These are phyloP conservation scores for Fusarium solani-melongenae DNA, from an alignment of 2,329 filamentous ascomycete species.

Conservation along the genomic window DNA sequence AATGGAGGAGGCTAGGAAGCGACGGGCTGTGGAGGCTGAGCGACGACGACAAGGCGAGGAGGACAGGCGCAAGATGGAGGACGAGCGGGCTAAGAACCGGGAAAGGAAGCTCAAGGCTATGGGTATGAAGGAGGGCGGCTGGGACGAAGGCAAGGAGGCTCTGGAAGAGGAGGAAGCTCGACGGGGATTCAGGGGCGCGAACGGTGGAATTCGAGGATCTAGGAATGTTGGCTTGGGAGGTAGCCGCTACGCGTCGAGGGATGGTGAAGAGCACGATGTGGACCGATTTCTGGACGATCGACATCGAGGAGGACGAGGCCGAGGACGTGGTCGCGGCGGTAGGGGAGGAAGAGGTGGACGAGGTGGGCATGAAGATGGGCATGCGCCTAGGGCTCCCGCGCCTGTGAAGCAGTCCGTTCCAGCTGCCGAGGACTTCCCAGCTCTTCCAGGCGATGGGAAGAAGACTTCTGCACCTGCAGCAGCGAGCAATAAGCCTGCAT, in stretches of 20 bases:
- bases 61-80: constrained; percentile 63
- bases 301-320: constrained; percentile 46
- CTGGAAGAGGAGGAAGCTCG: constrained; percentile 54
- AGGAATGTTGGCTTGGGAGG: constrained; percentile 52
- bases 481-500: constrained; percentile 39
- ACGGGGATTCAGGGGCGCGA: constrained; percentile 56
- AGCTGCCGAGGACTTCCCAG: constrained; percentile 50
- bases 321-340: constrained; percentile 50
- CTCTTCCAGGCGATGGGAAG: constrained; percentile 46
- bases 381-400: constrained; percentile 34
- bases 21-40: constrained; percentile 64
- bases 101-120: constrained; percentile 71
- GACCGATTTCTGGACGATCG: constrained; percentile 53
- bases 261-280: constrained; percentile 49
- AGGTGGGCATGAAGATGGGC: constrained; percentile 39
- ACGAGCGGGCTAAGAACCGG: constrained; percentile 69
- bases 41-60: constrained; percentile 63
- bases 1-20: constrained; percentile 65
- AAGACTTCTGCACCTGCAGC: constrained; percentile 30
- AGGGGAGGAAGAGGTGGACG: constrained; percentile 49
- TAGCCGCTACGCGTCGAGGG: constrained; percentile 55
- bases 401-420: constrained; percentile 42
- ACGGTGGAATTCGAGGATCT: constrained; percentile 54
- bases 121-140: constrained; percentile 63
- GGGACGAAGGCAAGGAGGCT: constrained; percentile 69